Conservation (phyloP, 176 grass and related monocot genomes). For the Oryza meridionalis region DNA sequence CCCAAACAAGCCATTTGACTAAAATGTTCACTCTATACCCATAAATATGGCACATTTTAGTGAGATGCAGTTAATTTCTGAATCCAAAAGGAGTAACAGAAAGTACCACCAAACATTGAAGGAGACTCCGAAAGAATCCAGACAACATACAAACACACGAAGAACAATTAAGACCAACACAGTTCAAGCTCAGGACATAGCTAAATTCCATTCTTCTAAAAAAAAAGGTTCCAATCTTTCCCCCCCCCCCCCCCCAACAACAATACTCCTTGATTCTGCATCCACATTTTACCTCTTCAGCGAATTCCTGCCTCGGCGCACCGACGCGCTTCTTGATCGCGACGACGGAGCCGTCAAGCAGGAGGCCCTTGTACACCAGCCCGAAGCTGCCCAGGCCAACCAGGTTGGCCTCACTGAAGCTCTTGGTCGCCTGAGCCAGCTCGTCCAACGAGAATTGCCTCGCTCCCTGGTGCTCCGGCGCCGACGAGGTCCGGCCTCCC, state of each 20-base stretch:
- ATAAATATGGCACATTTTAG: conserved; percentile 42
- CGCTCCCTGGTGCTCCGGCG: conserved; percentile 49
- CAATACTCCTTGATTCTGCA: neutral
- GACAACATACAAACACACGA: neutral
- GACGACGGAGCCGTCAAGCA: conserved; percentile 84
- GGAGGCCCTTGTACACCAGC: conserved; percentile 89
- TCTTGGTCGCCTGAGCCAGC: conserved; percentile 78
- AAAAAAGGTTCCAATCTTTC: neutral
- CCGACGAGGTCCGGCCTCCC: conserved; percentile 45
- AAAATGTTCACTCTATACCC: conserved; percentile 16
- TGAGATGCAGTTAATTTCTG: neutral
- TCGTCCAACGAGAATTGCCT: conserved; percentile 80
- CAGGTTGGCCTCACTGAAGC: conserved; percentile 74
- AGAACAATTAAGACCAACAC: conserved; percentile 5
- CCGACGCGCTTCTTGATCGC: conserved; percentile 74
- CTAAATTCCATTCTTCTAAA: neutral
- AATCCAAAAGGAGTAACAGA: conserved; percentile 17
- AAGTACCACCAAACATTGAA: conserved; percentile 4
- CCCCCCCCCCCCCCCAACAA: neutral
- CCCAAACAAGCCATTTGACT: conserved; percentile 18
- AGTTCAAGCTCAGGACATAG: conserved; percentile 8
- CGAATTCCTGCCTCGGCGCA: conserved; percentile 58
- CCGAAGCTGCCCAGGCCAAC: conserved; percentile 86
- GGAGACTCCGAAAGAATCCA: neutral
- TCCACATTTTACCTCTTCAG: conserved; percentile 74